Base-by-base conservation (phyloP, 1,284 basidiomycete genomes). In the Puccinia brachypodii region DNA sequence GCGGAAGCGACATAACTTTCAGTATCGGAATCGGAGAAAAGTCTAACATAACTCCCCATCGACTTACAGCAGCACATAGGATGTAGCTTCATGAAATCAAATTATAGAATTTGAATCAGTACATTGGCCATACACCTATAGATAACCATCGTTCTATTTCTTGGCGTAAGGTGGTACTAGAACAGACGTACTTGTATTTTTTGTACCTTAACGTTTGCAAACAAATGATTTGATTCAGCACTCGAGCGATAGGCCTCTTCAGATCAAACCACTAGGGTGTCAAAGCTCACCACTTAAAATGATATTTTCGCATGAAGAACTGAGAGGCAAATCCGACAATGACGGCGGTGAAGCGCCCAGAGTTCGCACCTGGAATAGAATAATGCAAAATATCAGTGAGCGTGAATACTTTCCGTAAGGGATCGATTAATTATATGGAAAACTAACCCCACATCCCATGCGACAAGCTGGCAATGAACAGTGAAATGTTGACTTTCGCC, bases 61-160 rank as follows among this genome's bases (percentile, higher is more conserved):
- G 8, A 71, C 76, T 79, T 40, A 79, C 76, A 42, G 68, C 78
- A 22, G 78, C 78, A 64, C 78, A 71, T 7, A 80, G 28, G 28
- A 73, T 80, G 69, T 80, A 80, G 58, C 78, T 80, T 50, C 33
- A 42, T 47, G 3, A 42, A 44, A 44, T 50, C 9, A 16, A 25
- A 50, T 69, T 14, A 22, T 9, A 33, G n/a, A 66, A 60, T 38
- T 0, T 31, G 14, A 2, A 36, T 64, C 1, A 58, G 56, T 40
- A 25, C 47, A n/a, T 25, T 22, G 47, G 16, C n/a, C 28, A 25
- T 60, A 16, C 58, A 38, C 11, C 19, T 2, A 13, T 33, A 33
- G 11, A 31, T 3, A 62, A 33, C 36, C 6, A 31, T 31, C 7
- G 16, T 64, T 6, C 19, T 22, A 40, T 1, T 36, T 40, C 8